These are phyloP conservation scores for Trichoderma sp. DNA, from an alignment of 2,329 filamentous ascomycete species.

Conservation along the genomic window DNA sequence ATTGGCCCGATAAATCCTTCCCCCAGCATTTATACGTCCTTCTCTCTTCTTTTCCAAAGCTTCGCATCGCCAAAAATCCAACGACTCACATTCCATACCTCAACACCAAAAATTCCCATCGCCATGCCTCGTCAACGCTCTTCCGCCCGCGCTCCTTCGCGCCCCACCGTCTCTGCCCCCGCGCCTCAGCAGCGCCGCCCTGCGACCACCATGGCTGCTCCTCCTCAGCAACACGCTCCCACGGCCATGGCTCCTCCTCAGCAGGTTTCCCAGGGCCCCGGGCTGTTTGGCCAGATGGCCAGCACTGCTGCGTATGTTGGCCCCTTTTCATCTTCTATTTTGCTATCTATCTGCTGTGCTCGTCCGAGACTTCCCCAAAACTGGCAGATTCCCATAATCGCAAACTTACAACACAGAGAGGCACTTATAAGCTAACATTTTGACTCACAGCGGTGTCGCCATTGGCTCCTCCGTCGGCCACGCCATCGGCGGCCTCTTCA, in stretches of 20 bases:
- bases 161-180: slow-evolving; percentile 66
- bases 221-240: slow-evolving; percentile 52
- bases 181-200: slow-evolving; percentile 68
- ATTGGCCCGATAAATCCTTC: slow-evolving; percentile 36
- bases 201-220: slow-evolving; percentile 69
- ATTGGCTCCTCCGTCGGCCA: slow-evolving; percentile 95
- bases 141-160: slow-evolving; percentile 65
- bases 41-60: slow-evolving; percentile 33
- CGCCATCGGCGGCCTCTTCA: slow-evolving; percentile 87
- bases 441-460: slow-evolving; percentile 78
- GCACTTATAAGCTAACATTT: background rate
- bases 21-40: background rate
- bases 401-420: background rate
- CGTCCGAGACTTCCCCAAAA: background rate
- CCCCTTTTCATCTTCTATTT: background rate
- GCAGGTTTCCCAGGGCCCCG: slow-evolving; percentile 68
- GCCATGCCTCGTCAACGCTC: slow-evolving; percentile 79
- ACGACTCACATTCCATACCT: slow-evolving; percentile 31
- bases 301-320: slow-evolving; percentile 89
- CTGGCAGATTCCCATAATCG: background rate
- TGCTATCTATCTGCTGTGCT: background rate
- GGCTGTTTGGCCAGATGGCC: slow-evolving; percentile 95
- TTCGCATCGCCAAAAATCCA: slow-evolving; percentile 34
- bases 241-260: slow-evolving; percentile 53
- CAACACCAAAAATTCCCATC: slow-evolving; percentile 29